Evolutionary conservation across 768 basidiomycete species (phyloP), one percentile per base, ranked within the genome.

Genomic region (Serendipita sp.): DNA sequence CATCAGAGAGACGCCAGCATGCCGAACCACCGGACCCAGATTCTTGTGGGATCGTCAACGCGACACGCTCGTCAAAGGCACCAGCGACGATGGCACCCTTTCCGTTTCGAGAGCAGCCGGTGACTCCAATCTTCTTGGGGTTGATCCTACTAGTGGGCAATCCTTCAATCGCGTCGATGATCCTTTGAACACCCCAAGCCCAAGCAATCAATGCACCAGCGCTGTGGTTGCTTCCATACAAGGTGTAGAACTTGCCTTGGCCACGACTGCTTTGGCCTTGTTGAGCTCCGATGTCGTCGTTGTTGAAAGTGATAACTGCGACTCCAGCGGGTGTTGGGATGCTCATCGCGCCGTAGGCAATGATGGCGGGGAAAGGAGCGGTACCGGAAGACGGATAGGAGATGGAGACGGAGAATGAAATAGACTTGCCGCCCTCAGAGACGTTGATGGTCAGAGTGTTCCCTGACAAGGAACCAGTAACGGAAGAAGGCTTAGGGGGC

Each of bases 401-500:
- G 35, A 65, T 47, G 37, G 47, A 51, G 13, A 54, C 64, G 47
- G 47, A 18, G 64, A 65, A 65, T n/a, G 47, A 28, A 32, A 65
- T 65, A 32, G 34, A 51, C 30, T 75, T 76, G 32, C 79, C 78
- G 34, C 69, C 71, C 65, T 81, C 76, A 45, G 75, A 74, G 41
- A 76, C 80, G 45, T 74, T 82, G 70, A 84, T 77, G 18, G 77
- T 75, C 65, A 84, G 73, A n/a, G 74, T 79, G 65, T 70, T 76
- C 53, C 75, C 73, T 28, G 78, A 76, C 68, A 78, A 75, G 11
- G 78, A 73, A 2, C 75, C 79, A 3, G 78, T 77, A 51, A 83
- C 73, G 32, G 73, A 72, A n/a, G 74, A 68, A 0, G 82, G 83
- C 69, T 75, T 75, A 13, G 73, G 74, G 0, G 82, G 81, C 18